Base-by-base conservation (phyloP, 2,329 filamentous ascomycete genomes). In the Neonectria sp. region DNA sequence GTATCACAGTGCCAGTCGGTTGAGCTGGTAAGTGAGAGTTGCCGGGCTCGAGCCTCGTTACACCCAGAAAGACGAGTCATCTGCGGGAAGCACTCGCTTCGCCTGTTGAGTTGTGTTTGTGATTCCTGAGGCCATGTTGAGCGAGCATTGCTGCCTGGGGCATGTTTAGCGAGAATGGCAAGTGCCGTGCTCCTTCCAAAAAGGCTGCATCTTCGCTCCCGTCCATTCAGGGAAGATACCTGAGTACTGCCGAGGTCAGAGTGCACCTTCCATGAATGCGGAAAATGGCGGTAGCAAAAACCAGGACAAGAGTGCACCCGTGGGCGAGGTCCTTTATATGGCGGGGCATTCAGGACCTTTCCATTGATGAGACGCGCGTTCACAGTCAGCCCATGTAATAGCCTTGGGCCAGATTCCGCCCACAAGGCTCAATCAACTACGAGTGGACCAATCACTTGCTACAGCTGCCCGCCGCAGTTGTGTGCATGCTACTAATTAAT, bases 101-200 rank as follows among this genome's bases (percentile, higher is more conserved):
- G 21, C 11, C 21, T 51, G 45, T 31, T 24, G 31, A 35, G n/a
- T 51, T 40, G 13, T 25, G 40, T 29, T 48, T 31, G 21, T 35
- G 49, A 13, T 35, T 53, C 9, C 31, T 35, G 21, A 21, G 21
- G 21, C 21, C 31, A 35, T 53, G 31, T 35, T 53, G 24, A n/a
- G 40, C n/a, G n/a, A 24, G 45, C 21, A 35, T 60, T 43, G 37
- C n/a, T 65, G 51, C 62, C 56, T 65, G 21, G 62, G 56, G 62
- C 48, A 55, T 40, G 8, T 11, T 17, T 15, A 17, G 43, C 25
- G 13, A 40, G 31, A 33, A 12, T 8, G 31, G 61, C 55, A 64
- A 15, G 53, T 37, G 40, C 55, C 25, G 45, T 40, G 40, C 40
- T 45, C 40, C 40, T 45, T 45, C 40, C 40, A 12, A 45, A 17